Evolutionary conservation across 2,329 filamentous ascomycete species (phyloP), one percentile per base, ranked within the genome.

Genomic region (Trichoderma aggressivum): DNA sequence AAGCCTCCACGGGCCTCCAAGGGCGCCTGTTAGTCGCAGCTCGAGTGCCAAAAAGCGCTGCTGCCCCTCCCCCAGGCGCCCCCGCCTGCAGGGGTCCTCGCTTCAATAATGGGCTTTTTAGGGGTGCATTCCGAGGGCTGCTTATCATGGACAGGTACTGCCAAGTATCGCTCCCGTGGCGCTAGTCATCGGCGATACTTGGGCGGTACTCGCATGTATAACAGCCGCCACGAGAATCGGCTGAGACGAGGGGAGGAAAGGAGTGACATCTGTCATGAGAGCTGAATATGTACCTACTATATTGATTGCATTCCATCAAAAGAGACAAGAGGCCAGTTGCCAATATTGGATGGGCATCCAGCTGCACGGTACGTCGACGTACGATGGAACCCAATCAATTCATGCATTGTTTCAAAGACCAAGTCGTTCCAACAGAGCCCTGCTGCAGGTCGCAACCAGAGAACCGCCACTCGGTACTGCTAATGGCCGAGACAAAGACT

Each of bases 31-130:
- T 11, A 32, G 28, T 32, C 28, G 18, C 55, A 32, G 55, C 28
- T 59, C 21, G 28, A 59, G 28, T 59, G 28, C 18, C 36, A 39
- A 39, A 36, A 39, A 39, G 36, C 36, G 16, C 36, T 39, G 28
- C 30, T 21, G 61, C 61, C 43, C 30, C 61, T 32, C 28, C 61
- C 61, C 61, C 28, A 34, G 61, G 61, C 24, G 32, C 34, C 34
- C 55, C 64, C 64, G 64, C 64, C 64, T 59, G 55, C 64, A 47
- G 36, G 64, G 64, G n/a, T 26, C 14, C 34, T 58, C 53, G 36
- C 64, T 47, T 50, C n/a, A n/a, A n/a, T n/a, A n/a, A n/a, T n/a
- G 11, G 53, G 64, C 36, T 50, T 47, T 32, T n/a, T n/a, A 24
- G 64, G 53, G 36, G 62, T 53, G 43, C 58, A 60, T 60, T 32